These are phyloP conservation scores for Hippophae gyantsensis DNA, from an alignment of 306 rosid species.

Conservation along the genomic window DNA sequence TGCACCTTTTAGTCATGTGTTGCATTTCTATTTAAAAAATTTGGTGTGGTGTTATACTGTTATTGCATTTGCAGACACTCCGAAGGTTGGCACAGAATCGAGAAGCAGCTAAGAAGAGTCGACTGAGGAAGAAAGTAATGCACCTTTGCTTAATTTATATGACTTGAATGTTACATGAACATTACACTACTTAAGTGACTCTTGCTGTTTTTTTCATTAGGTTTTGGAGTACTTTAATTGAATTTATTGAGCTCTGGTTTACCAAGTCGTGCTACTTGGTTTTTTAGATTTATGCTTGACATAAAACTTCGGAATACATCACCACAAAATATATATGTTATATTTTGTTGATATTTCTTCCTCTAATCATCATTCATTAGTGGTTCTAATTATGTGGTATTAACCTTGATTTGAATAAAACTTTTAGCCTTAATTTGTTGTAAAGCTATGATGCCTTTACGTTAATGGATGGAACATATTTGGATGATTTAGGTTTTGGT, in stretches of 20 bases:
- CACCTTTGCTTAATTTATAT: neutral
- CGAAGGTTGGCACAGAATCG: slow-evolving; percentile 74
- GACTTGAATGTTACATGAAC: neutral
- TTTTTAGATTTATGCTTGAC: too few relatives aligned
- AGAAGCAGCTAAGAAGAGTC: slow-evolving; percentile 75
- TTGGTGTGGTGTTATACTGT: too few relatives aligned
- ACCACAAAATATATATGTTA: too few relatives aligned
- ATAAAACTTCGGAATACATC: too few relatives aligned
- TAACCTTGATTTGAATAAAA: neutral
- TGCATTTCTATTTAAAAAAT: too few relatives aligned
- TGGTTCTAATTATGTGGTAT: neutral
- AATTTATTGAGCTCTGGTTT: too few relatives aligned
- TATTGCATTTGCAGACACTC: slow-evolving; percentile 27
- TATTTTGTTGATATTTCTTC: too few relatives aligned
- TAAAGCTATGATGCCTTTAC: neutral
- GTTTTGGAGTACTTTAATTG: too few relatives aligned
- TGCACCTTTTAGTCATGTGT: neutral
- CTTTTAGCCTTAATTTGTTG: neutral
- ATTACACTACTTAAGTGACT: too few relatives aligned
- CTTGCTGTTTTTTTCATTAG: too few relatives aligned
- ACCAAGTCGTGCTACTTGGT: too few relatives aligned
- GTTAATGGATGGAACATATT: slow-evolving; percentile 26
- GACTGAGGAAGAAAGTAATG: slow-evolving; percentile 66
- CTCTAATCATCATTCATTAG: too few relatives aligned
- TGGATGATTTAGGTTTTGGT: slow-evolving; percentile 42